A percentile compares a stretch with the other conserved stretches of the same genome.
These are phyloP conservation scores for Coniosporium apollinis DNA, from an alignment of 495 filamentous ascomycete species.

Conservation along the genomic window DNA sequence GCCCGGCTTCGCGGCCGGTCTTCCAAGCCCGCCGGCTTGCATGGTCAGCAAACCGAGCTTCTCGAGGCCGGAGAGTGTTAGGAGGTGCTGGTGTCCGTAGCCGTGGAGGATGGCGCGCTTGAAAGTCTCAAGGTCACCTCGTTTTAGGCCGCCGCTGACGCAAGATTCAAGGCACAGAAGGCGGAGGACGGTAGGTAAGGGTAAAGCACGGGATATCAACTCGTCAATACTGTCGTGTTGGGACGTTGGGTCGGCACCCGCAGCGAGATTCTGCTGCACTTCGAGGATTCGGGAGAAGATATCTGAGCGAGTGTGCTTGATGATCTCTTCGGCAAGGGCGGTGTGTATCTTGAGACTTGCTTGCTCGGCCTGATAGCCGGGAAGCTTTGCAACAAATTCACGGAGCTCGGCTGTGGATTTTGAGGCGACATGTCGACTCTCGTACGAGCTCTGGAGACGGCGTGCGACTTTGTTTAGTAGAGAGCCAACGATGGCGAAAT, in stretches of 20 bases:
- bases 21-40: constrained; percentile 22
- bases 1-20: constrained; percentile 16
- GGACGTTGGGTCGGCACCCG: constrained; percentile 69
- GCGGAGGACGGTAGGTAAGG: constrained; percentile 63
- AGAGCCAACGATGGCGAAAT: constrained; percentile 84
- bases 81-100: constrained; percentile 85
- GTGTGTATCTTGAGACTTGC: constrained; percentile 84
- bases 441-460: constrained; percentile 73
- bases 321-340: constrained; percentile 81
- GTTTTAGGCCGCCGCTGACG: constrained; percentile 73
- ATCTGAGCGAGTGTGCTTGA: constrained; percentile 75
- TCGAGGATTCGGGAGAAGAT: constrained; percentile 76
- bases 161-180: constrained; percentile 82
- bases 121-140: constrained; percentile 75
- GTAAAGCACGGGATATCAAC: constrained; percentile 69
- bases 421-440: constrained; percentile 61
- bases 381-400: constrained; percentile 82
- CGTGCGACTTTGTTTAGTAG: constrained; percentile 82
- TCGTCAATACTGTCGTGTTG: constrained; percentile 88
- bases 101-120: constrained; percentile 76
- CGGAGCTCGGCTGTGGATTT: constrained; percentile 81
- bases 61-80: constrained; percentile 79
- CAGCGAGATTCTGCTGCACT: constrained; percentile 91
- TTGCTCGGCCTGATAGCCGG: constrained; percentile 84
- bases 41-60: constrained; percentile 67